phyloP scores from a whole-genome alignment of 2,329 filamentous ascomycete genomes.

The Trichoderma lentiforme region DNA sequence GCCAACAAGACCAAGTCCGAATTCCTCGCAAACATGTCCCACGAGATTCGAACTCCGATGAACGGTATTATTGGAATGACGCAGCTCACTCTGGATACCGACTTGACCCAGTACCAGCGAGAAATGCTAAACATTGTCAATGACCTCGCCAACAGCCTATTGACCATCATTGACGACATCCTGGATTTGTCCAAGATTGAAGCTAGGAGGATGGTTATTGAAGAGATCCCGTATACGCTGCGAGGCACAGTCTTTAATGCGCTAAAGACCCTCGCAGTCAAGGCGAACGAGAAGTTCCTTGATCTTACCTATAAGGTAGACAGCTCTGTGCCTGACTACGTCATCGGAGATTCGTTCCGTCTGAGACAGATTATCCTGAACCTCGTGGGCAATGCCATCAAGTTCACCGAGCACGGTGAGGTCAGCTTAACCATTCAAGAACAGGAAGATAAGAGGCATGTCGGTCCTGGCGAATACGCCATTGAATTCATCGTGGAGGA shows the following conservation, averaged over 20 bases:
- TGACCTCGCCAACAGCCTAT: conserved; percentile 88
- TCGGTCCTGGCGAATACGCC: conserved; percentile 73
- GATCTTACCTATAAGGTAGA: conserved; percentile 93
- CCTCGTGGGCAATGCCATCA: conserved; percentile 96
- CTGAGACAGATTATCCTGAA: conserved; percentile 95
- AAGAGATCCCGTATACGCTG: conserved; percentile 93
- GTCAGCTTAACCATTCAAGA: conserved; percentile 89
- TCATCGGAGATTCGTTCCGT: conserved; percentile 94
- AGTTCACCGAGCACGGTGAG: conserved; percentile 95
- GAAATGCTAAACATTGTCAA: conserved; percentile 99
- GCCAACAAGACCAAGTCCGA: conserved; percentile 98
- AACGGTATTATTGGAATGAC: conserved; percentile 99
- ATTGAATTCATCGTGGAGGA: conserved; percentile 96
- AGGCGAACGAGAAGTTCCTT: conserved; percentile 92
- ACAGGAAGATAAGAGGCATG: conserved; percentile 59
- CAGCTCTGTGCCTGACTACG: conserved; percentile 88
- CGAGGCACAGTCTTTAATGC: conserved; percentile 96
- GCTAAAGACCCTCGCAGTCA: conserved; percentile 92
- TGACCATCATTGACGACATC: conserved; percentile 93
- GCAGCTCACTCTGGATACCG: conserved; percentile 89
- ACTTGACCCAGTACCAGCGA: conserved; percentile 89
- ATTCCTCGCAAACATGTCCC: conserved; percentile 97
- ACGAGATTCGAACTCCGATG: conserved; percentile 96
- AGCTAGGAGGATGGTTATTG: conserved; percentile 96
- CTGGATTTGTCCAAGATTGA: conserved; percentile 78